Conservation (phyloP, 2,329 filamentous ascomycete species). For the Gremmenia infestans region DNA sequence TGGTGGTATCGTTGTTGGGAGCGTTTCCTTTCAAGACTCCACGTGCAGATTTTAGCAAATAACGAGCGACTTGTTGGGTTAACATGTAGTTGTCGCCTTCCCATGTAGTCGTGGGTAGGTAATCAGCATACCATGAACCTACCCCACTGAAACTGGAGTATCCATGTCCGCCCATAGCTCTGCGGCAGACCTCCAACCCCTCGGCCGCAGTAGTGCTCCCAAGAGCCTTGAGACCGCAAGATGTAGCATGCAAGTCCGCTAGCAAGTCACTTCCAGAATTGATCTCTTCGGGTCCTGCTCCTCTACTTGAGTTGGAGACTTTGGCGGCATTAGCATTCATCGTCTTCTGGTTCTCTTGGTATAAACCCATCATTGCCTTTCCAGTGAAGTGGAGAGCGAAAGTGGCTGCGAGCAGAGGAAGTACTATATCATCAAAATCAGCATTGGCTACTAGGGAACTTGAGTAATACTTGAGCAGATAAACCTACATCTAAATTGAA, state of each 20-base stretch:
- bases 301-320: conserved; percentile 41
- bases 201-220: conserved; percentile 68
- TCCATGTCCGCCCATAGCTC: conserved; percentile 73
- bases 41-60: conserved; percentile 71
- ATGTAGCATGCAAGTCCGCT: conserved; percentile 71
- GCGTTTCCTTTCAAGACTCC: conserved; percentile 61
- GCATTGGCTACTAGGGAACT: not conserved
- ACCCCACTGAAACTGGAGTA: conserved; percentile 75
- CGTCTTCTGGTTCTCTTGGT: conserved; percentile 65
- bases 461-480: not conserved
- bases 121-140: conserved; percentile 69
- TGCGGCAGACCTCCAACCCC: conserved; percentile 68
- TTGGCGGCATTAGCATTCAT: conserved; percentile 46
- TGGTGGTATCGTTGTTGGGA: conserved; percentile 62
- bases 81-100: conserved; percentile 79
- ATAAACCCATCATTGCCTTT: conserved; percentile 68
- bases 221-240: conserved; percentile 70
- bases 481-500: conserved; percentile 54
- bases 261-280: conserved; percentile 61
- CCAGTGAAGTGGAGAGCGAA: conserved; percentile 79
- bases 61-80: conserved; percentile 72
- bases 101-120: conserved; percentile 55
- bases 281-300: conserved; percentile 63
- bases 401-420: conserved; percentile 67
- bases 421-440: conserved; percentile 32